phyloP scores from a whole-genome alignment of 169 alveolate species.

The Sarcocystis neurona region DNA sequence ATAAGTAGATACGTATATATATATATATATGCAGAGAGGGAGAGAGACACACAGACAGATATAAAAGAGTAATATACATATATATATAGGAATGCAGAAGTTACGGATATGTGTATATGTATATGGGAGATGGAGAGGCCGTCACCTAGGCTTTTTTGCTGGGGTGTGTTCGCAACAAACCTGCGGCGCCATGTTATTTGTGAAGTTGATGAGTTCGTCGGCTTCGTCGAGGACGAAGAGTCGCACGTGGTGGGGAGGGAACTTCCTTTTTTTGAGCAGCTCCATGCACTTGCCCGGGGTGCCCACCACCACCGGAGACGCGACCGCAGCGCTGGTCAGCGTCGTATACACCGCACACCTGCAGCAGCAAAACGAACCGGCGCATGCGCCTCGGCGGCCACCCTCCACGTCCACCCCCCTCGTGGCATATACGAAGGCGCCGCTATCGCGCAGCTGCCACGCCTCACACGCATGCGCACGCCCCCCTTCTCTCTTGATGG shows the following conservation, averaged over 20 bases:
- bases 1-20: too few relatives aligned
- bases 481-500: not conserved
- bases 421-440: not conserved
- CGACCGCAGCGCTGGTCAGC: slow-evolving; percentile 25
- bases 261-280: slow-evolving; percentile 86
- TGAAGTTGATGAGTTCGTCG: slow-evolving; percentile 92
- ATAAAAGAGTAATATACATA: too few relatives aligned
- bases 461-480: not conserved
- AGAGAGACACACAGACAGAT: too few relatives aligned
- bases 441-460: not conserved
- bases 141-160: too few relatives aligned
- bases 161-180: slow-evolving; percentile 69
- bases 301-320: slow-evolving; percentile 87
- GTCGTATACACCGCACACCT: slow-evolving; percentile 31
- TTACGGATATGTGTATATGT: too few relatives aligned
- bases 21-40: too few relatives aligned
- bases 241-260: slow-evolving; percentile 74
- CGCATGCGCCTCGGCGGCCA: too few relatives aligned
- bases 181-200: slow-evolving; percentile 89
- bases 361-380: too few relatives aligned
- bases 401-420: too few relatives aligned
- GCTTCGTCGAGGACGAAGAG: slow-evolving; percentile 96
- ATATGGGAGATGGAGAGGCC: too few relatives aligned
- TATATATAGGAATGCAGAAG: too few relatives aligned
- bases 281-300: slow-evolving; percentile 92